Conservation (phyloP, 768 basidiomycete species). For the Lentinula raphanica region DNA sequence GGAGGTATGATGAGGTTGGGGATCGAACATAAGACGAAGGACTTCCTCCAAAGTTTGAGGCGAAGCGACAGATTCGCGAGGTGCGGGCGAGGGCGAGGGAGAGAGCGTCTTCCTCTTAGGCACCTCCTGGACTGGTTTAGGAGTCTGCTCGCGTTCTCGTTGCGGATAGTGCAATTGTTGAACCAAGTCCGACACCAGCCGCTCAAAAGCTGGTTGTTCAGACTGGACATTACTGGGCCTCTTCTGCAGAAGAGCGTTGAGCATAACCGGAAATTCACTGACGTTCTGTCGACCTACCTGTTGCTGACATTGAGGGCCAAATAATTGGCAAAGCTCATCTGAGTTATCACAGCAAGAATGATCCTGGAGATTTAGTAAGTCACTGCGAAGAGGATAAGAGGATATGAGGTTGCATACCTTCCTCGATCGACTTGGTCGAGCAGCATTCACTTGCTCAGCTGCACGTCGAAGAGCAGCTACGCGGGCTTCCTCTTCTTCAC, state of each 20-base stretch:
- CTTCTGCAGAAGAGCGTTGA: neutral
- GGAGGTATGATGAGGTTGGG: neutral
- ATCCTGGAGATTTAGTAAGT: neutral
- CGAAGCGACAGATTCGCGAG: neutral
- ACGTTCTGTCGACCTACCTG: neutral
- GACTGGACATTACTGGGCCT: neutral
- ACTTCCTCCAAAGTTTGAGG: neutral
- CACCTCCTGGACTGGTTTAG: neutral
- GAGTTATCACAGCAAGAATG: neutral
- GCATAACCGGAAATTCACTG: neutral
- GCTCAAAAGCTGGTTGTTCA: neutral
- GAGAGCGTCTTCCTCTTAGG: neutral
- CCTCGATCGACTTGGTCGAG: neutral
- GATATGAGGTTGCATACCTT: neutral
- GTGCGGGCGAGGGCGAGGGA: neutral
- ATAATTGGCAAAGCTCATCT: neutral
- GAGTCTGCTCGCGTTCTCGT: neutral
- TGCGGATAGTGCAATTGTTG: neutral
- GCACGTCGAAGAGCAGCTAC: neutral
- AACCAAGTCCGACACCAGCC: neutral
- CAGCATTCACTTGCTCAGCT: neutral
- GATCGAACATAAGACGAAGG: neutral
- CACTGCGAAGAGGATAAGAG: neutral
- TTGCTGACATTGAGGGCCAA: neutral
- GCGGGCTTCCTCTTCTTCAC: slow-evolving; percentile 5